Percentiles rank a stretch among this genome's conserved stretches.
Evolutionary conservation across 2,329 filamentous ascomycete species (phyloP).

Genomic region (Cladophialophora yegresii): DNA sequence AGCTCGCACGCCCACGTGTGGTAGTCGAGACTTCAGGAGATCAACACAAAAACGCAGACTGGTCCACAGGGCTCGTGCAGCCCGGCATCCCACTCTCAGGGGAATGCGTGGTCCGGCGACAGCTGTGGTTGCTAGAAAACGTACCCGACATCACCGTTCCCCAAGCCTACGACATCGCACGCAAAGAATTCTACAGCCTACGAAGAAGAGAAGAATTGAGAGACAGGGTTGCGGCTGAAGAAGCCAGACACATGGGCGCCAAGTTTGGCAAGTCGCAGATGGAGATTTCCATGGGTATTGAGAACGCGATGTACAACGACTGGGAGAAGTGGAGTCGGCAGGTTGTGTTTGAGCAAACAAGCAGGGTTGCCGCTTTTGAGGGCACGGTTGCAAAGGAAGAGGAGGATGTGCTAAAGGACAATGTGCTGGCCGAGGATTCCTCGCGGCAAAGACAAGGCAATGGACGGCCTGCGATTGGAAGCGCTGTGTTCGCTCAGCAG

Average conservation of each 20-base stretch:
- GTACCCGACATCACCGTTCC: conserved; percentile 59
- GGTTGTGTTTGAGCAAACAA: conserved; percentile 54
- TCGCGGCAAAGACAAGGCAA: neutral
- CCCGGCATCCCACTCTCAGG: conserved; percentile 75
- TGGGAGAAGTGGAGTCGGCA: conserved; percentile 80
- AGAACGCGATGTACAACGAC: conserved; percentile 74
- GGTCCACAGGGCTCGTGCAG: conserved; percentile 69
- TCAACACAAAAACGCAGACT: conserved; percentile 65
- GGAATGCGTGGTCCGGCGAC: conserved; percentile 90
- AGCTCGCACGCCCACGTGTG: conserved; percentile 82
- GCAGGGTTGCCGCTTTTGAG: conserved; percentile 49
- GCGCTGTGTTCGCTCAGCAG: conserved; percentile 27
- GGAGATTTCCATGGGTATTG: conserved; percentile 77
- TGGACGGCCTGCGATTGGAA: conserved; percentile 19
- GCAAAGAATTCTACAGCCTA: conserved; percentile 85
- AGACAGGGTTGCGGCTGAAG: conserved; percentile 79
- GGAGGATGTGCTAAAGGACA: conserved; percentile 26
- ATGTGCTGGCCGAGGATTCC: conserved; percentile 1
- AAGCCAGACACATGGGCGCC: conserved; percentile 80
- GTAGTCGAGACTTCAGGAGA: conserved; percentile 83
- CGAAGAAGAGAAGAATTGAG: conserved; percentile 82
- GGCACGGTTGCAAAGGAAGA: conserved; percentile 37
- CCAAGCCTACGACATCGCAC: conserved; percentile 80
- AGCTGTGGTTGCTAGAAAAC: conserved; percentile 78
- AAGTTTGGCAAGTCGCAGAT: conserved; percentile 79